Evolutionary conservation across 73 alveolate genomes (phyloP), one percentile per base, ranked within the genome.

Genomic region (Durusdinium trenchii): DNA sequence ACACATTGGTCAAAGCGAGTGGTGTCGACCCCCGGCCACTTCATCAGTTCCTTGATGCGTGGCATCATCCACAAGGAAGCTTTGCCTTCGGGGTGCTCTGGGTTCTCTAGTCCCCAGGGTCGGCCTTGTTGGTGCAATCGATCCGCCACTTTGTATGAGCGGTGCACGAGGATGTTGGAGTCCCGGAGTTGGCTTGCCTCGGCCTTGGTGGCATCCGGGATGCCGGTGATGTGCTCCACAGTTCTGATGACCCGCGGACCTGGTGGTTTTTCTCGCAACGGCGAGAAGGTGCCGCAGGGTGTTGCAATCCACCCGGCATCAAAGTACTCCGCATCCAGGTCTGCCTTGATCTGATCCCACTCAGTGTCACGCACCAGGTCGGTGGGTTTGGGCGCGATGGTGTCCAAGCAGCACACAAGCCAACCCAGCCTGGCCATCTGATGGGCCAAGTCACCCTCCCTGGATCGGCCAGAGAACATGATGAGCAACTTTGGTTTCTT

Each of bases 101-200:
- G 86, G 43, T 75, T 75, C 43, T 75, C 86, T 54, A 38, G 43
- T 5, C 86, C 86, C 54, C 54, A 75, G 7, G 86, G 86, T 36
- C 23, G 38, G 40, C 43, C 38, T 6, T 7, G 3, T n/a, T 4
- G 1, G 6, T 38, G 6, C 89, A 18, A 16, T 5, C 30, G 35
- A 36, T 26, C 42, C 26, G 45, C 43, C 6, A 30, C 62, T 32
- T 14, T 45, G 6, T 42, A 38, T 1, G 86, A 76, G 9, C 57
- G 14, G 86, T 4, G 1, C 40, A 42, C 60, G 40, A 76, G 54
- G 54, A 76, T 76, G 64, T 79, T 79, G 26, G 67, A 10, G 35
- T 79, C 89, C 45, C 46, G 42, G 43, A 79, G 28, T 62, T 79
- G 89, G 64, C 28, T 79, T 32, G 42, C 43, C 64, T 79, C 89